These are phyloP conservation scores for Colletotrichum acutatum DNA, from an alignment of 2,329 filamentous ascomycete species.

Conservation along the genomic window DNA sequence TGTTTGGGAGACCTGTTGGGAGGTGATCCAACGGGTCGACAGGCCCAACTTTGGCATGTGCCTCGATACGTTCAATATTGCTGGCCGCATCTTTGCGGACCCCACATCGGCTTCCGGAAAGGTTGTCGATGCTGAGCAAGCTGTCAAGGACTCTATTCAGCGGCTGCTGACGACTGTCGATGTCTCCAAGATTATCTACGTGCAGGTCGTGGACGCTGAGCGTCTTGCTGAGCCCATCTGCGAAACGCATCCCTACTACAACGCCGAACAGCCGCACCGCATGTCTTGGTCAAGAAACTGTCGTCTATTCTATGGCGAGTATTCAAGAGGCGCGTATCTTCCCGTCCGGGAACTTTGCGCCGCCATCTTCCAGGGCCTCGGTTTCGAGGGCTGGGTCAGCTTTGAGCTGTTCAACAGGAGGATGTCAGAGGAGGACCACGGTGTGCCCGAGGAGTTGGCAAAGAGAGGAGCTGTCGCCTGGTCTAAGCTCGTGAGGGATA, in stretches of 20 bases:
- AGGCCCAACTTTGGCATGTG: conserved; percentile 80
- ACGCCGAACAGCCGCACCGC: conserved; percentile 51
- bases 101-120: conserved; percentile 61
- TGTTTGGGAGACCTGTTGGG: conserved; percentile 79
- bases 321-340: conserved; percentile 72
- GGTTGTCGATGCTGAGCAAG: conserved; percentile 64
- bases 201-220: conserved; percentile 83
- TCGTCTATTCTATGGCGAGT: conserved; percentile 66
- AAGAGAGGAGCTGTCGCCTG: conserved; percentile 64
- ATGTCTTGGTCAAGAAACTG: conserved; percentile 88
- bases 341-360: conserved; percentile 71
- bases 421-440: conserved; percentile 61
- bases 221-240: conserved; percentile 67
- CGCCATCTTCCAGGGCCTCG: conserved; percentile 71
- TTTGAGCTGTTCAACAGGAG: conserved; percentile 76
- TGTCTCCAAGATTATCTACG: conserved; percentile 75
- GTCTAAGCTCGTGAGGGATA: conserved; percentile 54
- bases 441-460: conserved; percentile 69
- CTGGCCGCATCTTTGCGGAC: conserved; percentile 77
- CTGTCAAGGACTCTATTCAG: conserved; percentile 64
- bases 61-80: conserved; percentile 83
- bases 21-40: conserved; percentile 72
- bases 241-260: conserved; percentile 52
- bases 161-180: conserved; percentile 67
- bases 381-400: conserved; percentile 76